Evolutionary conservation across 768 basidiomycete species (phyloP), one percentile per base, ranked within the genome.

Genomic region (Trametopsis cervina): DNA sequence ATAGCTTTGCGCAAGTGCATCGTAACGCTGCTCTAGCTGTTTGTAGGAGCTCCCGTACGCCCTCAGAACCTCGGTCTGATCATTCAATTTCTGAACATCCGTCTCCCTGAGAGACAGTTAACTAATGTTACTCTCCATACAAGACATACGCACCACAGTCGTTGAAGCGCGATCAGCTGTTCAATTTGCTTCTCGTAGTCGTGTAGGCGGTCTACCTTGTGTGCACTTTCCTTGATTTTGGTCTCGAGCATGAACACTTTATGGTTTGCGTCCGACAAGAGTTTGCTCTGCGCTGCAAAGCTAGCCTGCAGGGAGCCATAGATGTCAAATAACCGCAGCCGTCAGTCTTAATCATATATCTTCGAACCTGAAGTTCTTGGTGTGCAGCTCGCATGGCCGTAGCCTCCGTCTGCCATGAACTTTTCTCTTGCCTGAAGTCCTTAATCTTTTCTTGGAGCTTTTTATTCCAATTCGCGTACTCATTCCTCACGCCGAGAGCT

Each of bases 121-220:
- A 24, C 29, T 33, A 11, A 25, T 33, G 0, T n/a, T 17, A 29
- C 20, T 10, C 1, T 13, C 45, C 38, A 12, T 38, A 24, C 20
- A 12, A 27, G 18, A 2, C 2, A 25, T 2, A 64, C 78, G 24
- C 62, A 89, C 92, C 91, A 95, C 55, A 91, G 65, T 43, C 76
- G 74, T 59, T 90, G 86, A 58, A 85, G 76, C 47, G 81, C 78
- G 37, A 83, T 69, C 51, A 89, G 76, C 57, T 92, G 87, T 44
- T 89, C 83, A 39, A 95, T 89, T 56, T 88, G 84, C n/a, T 69
- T 71, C 60, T 96, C 92, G 55, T 93, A 95, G 62, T 95, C 90
- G 42, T 73, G 69, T 37, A 95, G 69, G 15, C 86, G 77, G 51
- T 83, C 80, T 11, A 95, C 77, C 60, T 93, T 93, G 57, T 87